phyloP scores from a whole-genome alignment of 1,284 basidiomycete species.

The Chondrostereum purpureum region DNA sequence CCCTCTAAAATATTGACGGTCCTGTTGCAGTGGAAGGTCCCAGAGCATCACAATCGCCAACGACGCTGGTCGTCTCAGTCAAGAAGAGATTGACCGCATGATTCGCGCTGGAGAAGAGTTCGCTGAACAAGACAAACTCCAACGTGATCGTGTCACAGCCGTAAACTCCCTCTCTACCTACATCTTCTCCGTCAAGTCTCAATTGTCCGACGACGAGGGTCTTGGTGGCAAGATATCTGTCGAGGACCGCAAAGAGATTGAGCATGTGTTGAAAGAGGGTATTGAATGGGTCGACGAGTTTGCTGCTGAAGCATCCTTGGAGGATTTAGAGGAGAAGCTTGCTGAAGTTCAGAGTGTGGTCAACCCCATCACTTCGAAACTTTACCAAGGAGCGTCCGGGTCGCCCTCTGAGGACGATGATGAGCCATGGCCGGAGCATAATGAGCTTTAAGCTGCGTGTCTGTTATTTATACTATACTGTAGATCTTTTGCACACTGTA shows the following conservation, averaged over 20 bases:
- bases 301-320: constrained; percentile 20
- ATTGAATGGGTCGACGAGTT: constrained; percentile 23
- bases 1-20: constrained; percentile 3
- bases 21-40: constrained; percentile 51
- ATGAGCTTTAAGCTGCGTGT: no score
- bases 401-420: background rate
- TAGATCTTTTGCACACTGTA: no score
- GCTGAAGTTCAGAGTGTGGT: constrained; percentile 20
- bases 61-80: constrained; percentile 10
- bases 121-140: constrained; percentile 14
- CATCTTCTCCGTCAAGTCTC: constrained; percentile 73
- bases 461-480: no score
- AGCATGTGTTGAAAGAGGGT: constrained; percentile 55
- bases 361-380: constrained; percentile 20
- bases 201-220: constrained; percentile 49
- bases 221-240: constrained; percentile 59
- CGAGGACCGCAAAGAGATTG: constrained; percentile 47
- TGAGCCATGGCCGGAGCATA: constrained; percentile 33
- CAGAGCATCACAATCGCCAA: constrained; percentile 58
- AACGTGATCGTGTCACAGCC: constrained; percentile 48
- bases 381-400: constrained; percentile 15
- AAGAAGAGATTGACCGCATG: constrained; percentile 13
- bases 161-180: constrained; percentile 72
- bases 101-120: constrained; percentile 13
- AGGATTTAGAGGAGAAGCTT: constrained; percentile 25